A percentile compares a stretch with the other conserved stretches of the same genome.
These are phyloP conservation scores for Blastobotrys mokoenaii DNA, from an alignment of 805 yeast species.

Conservation along the genomic window DNA sequence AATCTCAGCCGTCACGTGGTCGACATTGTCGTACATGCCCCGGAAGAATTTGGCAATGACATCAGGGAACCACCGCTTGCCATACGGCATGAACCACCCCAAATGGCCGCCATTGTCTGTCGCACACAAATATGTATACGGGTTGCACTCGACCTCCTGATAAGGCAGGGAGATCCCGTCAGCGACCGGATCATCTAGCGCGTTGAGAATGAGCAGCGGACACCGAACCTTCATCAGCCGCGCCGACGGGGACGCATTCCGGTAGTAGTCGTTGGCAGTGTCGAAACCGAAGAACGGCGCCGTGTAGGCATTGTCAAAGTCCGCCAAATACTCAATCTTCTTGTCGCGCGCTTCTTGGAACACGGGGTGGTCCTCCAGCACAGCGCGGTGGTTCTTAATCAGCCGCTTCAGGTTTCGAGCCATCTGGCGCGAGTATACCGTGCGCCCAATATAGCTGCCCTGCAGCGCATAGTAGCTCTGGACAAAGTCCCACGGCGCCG, in stretches of 20 bases:
- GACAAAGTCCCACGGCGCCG: slow-evolving; percentile 68
- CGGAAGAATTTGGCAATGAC: slow-evolving; percentile 40
- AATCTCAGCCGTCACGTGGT: slow-evolving; percentile 1
- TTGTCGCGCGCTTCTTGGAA: slow-evolving; percentile 25
- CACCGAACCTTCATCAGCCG: slow-evolving; percentile 45
- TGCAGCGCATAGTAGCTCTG: slow-evolving; percentile 40
- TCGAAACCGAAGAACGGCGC: slow-evolving; percentile 58
- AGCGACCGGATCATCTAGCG: slow-evolving; percentile 71
- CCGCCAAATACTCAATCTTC: slow-evolving; percentile 28
- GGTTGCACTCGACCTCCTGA: slow-evolving; percentile 44
- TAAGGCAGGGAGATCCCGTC: slow-evolving; percentile 46
- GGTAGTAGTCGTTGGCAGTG: slow-evolving; percentile 57
- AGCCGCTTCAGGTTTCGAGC: slow-evolving; percentile 38
- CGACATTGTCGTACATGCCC: slow-evolving; percentile 28
- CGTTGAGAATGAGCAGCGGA: slow-evolving; percentile 55
- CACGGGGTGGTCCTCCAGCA: slow-evolving; percentile 26
- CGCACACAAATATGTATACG: slow-evolving; percentile 47
- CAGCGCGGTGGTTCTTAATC: slow-evolving; percentile 35
- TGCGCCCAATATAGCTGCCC: slow-evolving; percentile 34
- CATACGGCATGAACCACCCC: slow-evolving; percentile 60
- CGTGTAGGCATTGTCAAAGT: slow-evolving; percentile 61
- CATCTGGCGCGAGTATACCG: slow-evolving; percentile 45
- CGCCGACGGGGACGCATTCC: slow-evolving; percentile 48
- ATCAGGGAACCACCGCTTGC: slow-evolving; percentile 57
- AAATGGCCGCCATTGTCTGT: slow-evolving; percentile 74